Conservation (phyloP, 495 filamentous ascomycete genomes). For the Hyaloscypha variabilis region DNA sequence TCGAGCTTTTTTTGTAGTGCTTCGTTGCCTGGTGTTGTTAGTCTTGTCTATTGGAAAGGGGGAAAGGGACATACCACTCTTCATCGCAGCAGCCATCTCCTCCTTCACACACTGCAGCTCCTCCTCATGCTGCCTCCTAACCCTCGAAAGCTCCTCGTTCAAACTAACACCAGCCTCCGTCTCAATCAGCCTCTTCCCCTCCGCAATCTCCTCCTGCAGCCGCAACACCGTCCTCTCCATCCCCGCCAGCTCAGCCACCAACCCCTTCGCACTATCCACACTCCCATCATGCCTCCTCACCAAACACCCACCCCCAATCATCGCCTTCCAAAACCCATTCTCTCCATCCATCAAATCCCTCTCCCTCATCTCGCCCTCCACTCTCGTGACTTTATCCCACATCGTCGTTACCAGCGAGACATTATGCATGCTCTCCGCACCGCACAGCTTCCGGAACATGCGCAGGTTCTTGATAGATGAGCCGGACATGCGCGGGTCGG, state of each 20-base stretch:
- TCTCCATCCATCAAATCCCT: conserved; percentile 33
- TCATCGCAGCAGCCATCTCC: conserved; percentile 30
- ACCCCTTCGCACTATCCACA: conserved; percentile 34
- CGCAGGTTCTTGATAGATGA: conserved; percentile 42
- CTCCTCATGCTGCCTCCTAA: conserved; percentile 24
- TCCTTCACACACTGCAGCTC: conserved; percentile 28
- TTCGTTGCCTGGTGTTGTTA: not conserved
- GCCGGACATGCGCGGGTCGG: conserved; percentile 39
- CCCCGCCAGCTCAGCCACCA: conserved; percentile 29
- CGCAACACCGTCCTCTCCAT: conserved; percentile 31
- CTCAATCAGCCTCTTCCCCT: conserved; percentile 34
- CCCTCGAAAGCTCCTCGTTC: conserved; percentile 31
- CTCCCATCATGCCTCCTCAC: conserved; percentile 34
- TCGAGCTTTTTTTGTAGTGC: not conserved
- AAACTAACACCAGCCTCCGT: conserved; percentile 40
- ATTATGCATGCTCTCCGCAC: conserved; percentile 36
- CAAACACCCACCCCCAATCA: conserved; percentile 35
- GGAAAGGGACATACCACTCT: not conserved
- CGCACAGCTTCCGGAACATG: conserved; percentile 51
- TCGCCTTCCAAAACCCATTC: conserved; percentile 43
- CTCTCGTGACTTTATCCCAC: conserved; percentile 39
- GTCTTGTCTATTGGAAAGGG: not conserved
- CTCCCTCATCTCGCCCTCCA: conserved; percentile 37
- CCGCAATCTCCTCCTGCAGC: conserved; percentile 44
- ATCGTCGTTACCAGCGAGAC: conserved; percentile 48